These are phyloP conservation scores for Novymonas esmeraldas DNA, from an alignment of 208 protist species.

Conservation along the genomic window DNA sequence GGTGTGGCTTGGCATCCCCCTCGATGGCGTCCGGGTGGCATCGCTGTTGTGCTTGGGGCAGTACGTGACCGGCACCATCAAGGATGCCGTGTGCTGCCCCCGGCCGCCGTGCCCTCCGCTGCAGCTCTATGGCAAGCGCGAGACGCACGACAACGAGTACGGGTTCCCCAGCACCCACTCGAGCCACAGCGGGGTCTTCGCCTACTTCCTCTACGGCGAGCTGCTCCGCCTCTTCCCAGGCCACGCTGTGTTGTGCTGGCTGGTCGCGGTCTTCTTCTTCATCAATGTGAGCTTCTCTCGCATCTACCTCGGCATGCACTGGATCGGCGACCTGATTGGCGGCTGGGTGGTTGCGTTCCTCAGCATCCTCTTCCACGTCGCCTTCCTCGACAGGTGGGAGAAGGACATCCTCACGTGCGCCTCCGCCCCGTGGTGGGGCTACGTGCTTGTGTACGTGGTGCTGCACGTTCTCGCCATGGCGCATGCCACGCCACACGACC, in stretches of 20 bases:
- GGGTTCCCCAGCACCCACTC: constrained; percentile 78
- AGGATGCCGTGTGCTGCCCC: constrained; percentile 63
- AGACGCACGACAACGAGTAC: constrained; percentile 68
- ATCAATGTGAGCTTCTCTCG: constrained; percentile 63
- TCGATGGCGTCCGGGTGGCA: constrained; percentile 34
- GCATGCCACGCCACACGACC: constrained; percentile 61
- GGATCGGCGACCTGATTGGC: constrained; percentile 66
- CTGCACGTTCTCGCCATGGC: constrained; percentile 44
- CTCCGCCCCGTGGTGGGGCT: constrained; percentile 37
- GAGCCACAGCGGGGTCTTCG: constrained; percentile 57
- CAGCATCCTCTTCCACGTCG: constrained; percentile 46
- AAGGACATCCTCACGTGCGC: constrained; percentile 19
- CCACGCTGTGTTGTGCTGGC: constrained; percentile 42
- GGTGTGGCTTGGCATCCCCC: constrained; percentile 43
- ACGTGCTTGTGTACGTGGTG: constrained; percentile 33
- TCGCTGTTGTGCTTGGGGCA: constrained; percentile 66
- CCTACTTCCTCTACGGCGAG: constrained; percentile 53
- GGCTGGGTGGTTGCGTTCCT: constrained; percentile 45
- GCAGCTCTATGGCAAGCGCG: constrained; percentile 44
- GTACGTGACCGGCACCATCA: constrained; percentile 64
- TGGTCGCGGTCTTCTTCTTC: constrained; percentile 42
- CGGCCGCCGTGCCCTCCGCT: constrained; percentile 75
- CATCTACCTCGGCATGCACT: constrained; percentile 80
- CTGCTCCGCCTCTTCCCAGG: constrained; percentile 43
- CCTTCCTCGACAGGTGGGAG: constrained; percentile 47